Evolutionary conservation across 148 eudicot species (phyloP).

Genomic region (Chenopodium formosanum): DNA sequence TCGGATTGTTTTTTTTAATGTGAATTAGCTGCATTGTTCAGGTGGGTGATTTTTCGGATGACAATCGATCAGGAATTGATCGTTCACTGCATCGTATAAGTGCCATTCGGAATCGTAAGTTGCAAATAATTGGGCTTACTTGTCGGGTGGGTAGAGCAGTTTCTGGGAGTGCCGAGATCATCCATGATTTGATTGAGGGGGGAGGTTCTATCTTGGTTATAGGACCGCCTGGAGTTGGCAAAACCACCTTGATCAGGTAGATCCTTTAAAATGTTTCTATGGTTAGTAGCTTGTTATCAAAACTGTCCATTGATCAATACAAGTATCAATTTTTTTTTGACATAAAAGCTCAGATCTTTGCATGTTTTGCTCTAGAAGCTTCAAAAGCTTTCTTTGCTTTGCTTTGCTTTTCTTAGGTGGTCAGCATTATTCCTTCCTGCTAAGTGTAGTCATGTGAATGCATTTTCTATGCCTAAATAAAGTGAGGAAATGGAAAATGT

Average conservation of each 20-base stretch:
- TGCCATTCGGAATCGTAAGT: slow-evolving; percentile 93
- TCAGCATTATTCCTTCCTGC: not conserved
- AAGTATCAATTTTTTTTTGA: not conserved
- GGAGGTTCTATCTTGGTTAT: slow-evolving; percentile 95
- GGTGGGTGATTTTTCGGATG: slow-evolving; percentile 99
- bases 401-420: not conserved
- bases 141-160: slow-evolving; percentile 98
- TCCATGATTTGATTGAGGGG: slow-evolving; percentile 82
- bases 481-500: not conserved
- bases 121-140: slow-evolving; percentile 91
- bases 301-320: not conserved
- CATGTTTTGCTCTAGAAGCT: not conserved
- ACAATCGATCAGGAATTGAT: slow-evolving; percentile 90
- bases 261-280: slow-evolving; percentile 5
- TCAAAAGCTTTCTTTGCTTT: not conserved
- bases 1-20: slow-evolving; percentile 14
- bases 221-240: slow-evolving; percentile 99
- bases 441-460: not conserved
- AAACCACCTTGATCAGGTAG: slow-evolving; percentile 96
- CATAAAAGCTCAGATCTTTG: not conserved
- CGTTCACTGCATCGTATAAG: slow-evolving; percentile 95
- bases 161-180: slow-evolving; percentile 92
- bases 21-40: slow-evolving; percentile 40
- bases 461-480: not conserved
- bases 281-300: not conserved